phyloP scores from a whole-genome alignment of 192 early-diverging fungal genomes.

The Rhizoclosmatium globosum region DNA sequence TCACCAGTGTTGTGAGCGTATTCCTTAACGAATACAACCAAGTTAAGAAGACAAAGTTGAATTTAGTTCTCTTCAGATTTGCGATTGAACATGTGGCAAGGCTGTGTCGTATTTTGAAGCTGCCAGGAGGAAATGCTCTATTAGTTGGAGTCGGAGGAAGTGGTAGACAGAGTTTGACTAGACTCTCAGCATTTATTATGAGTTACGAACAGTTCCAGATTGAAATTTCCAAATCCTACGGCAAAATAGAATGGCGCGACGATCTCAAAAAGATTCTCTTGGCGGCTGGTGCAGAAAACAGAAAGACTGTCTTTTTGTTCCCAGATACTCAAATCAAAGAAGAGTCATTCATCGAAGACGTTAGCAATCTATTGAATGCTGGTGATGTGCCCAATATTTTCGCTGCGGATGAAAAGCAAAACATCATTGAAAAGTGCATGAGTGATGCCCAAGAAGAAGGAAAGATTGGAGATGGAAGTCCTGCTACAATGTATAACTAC shows the following conservation, averaged over 20 bases:
- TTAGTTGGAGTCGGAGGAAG: conserved; percentile 71
- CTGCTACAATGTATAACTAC: conserved; percentile 66
- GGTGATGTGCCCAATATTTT: conserved; percentile 72
- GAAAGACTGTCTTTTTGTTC: conserved; percentile 67
- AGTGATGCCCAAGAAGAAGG: conserved; percentile 62
- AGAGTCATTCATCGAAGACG: conserved; percentile 71
- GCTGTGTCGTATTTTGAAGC: conserved; percentile 65
- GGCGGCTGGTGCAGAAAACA: conserved; percentile 64
- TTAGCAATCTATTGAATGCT: conserved; percentile 63
- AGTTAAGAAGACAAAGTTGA: conserved; percentile 68
- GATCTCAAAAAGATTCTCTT: conserved; percentile 66
- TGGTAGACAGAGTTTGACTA: conserved; percentile 64
- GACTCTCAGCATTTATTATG: conserved; percentile 62
- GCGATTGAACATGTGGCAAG: conserved; percentile 69
- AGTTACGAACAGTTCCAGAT: conserved; percentile 70
- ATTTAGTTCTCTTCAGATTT: conserved; percentile 69
- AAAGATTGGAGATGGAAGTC: conserved; percentile 60
- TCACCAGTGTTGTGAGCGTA: conserved; percentile 54
- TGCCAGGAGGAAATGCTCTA: conserved; percentile 69
- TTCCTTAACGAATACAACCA: conserved; percentile 66
- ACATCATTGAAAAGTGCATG: conserved; percentile 58
- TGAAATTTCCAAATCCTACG: conserved; percentile 68
- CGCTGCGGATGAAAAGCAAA: conserved; percentile 64
- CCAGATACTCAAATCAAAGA: conserved; percentile 71
- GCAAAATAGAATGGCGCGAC: conserved; percentile 64